These are phyloP conservation scores for Prosopis cineraria DNA, from an alignment of 306 rosid genomes.

Conservation along the genomic window DNA sequence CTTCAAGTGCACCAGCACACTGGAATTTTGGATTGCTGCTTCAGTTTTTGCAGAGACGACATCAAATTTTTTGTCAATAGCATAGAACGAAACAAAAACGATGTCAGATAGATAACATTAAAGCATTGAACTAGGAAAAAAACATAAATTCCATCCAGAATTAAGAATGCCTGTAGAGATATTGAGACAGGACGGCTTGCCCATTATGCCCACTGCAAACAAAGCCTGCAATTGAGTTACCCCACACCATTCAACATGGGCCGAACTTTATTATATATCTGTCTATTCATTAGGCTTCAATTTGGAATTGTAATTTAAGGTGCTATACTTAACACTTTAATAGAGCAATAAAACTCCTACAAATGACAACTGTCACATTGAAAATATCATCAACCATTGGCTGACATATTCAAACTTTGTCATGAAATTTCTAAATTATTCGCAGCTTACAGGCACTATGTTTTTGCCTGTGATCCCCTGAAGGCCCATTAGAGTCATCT, in stretches of 20 bases:
- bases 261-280: constrained; percentile 5
- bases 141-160: constrained; percentile 21
- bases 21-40: constrained; percentile 28
- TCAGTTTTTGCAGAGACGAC: constrained; percentile 35
- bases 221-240: constrained; percentile 1
- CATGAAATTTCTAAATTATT: background rate
- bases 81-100: background rate
- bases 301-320: constrained; percentile 25
- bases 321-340: constrained; percentile 7
- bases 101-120: background rate
- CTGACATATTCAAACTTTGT: constrained; percentile 13
- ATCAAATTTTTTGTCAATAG: background rate
- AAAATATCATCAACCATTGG: constrained; percentile 45
- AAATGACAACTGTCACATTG: constrained; percentile 56
- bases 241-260: constrained; percentile 26
- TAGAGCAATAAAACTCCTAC: constrained; percentile 24
- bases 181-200: constrained; percentile 39
- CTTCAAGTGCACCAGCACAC: background rate
- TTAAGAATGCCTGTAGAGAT: constrained; percentile 31
- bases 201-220: background rate
- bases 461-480: constrained; percentile 13
- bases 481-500: constrained; percentile 8
- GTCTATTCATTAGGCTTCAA: constrained; percentile 3
- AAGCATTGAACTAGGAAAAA: background rate
- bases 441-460: background rate